These are phyloP conservation scores for Adansonia gregorii DNA, from an alignment of 441 rosid species.

Conservation along the genomic window DNA sequence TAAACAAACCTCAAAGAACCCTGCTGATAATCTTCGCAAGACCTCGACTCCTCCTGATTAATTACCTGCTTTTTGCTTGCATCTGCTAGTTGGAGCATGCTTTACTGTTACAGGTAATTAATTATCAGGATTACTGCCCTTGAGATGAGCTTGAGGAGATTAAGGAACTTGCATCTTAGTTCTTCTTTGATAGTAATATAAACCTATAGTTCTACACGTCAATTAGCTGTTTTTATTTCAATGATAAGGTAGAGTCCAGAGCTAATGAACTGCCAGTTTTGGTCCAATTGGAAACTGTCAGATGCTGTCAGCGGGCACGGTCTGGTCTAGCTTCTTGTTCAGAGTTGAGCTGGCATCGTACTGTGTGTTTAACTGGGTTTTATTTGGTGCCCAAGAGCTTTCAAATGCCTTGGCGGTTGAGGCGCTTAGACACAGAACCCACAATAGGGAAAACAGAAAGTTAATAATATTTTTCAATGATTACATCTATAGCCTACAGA, in stretches of 20 bases:
- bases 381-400: not conserved
- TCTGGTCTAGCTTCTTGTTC: conserved; percentile 15
- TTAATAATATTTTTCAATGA: conserved; percentile 18
- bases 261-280: not conserved
- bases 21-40: not conserved
- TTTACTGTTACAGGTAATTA: not conserved
- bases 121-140: not conserved
- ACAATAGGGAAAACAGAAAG: not conserved
- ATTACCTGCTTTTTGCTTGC: not conserved
- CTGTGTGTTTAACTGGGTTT: not conserved
- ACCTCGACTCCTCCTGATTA: not conserved
- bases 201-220: not conserved
- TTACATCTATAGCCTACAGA: conserved; percentile 27
- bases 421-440: not conserved
- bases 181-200: not conserved
- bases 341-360: conserved; percentile 6
- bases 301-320: conserved; percentile 3
- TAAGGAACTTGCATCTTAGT: not conserved
- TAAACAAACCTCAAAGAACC: conserved; percentile 7
- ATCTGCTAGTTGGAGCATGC: not conserved
- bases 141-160: not conserved
- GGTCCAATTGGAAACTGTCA: not conserved
- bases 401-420: conserved; percentile 4
- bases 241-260: too few species aligned
- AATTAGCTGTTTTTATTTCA: not conserved